These are phyloP conservation scores for Exophiala aquamarina DNA, from an alignment of 2,329 filamentous ascomycete genomes.

Conservation along the genomic window DNA sequence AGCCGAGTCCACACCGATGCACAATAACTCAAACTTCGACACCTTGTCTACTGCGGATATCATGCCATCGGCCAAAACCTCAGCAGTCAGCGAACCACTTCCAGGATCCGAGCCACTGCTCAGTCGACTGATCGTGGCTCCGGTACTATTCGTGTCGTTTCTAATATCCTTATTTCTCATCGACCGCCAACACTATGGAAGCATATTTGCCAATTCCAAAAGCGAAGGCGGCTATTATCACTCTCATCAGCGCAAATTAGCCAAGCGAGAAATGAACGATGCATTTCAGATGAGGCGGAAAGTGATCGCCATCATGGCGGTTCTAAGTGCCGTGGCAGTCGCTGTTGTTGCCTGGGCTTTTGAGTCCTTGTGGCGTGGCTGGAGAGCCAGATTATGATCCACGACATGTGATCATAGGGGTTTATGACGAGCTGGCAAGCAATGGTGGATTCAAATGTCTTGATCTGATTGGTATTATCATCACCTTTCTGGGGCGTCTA, in stretches of 20 bases:
- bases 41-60: too few relatives aligned
- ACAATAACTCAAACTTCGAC: too few relatives aligned
- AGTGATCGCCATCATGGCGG: conserved; percentile 53
- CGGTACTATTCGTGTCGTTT: conserved; percentile 64
- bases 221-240: conserved; percentile 50
- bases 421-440: too few relatives aligned
- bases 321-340: conserved; percentile 34
- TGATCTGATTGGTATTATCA: background rate
- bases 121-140: conserved; percentile 54
- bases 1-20: too few relatives aligned
- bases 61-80: conserved; percentile 13
- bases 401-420: too few relatives aligned
- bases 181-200: conserved; percentile 56
- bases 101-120: conserved; percentile 23
- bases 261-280: conserved; percentile 62
- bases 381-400: conserved; percentile 15
- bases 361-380: conserved; percentile 19
- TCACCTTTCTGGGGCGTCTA: conserved; percentile 27
- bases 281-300: conserved; percentile 60
- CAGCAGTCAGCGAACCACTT: conserved; percentile 1
- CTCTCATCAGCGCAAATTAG: conserved; percentile 60
- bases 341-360: conserved; percentile 29
- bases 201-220: conserved; percentile 38
- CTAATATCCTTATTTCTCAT: conserved; percentile 64
- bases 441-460: too few relatives aligned